These are phyloP conservation scores for Pseudophaeomoniella oleicola DNA, from an alignment of 2,329 filamentous ascomycete species.

Conservation along the genomic window DNA sequence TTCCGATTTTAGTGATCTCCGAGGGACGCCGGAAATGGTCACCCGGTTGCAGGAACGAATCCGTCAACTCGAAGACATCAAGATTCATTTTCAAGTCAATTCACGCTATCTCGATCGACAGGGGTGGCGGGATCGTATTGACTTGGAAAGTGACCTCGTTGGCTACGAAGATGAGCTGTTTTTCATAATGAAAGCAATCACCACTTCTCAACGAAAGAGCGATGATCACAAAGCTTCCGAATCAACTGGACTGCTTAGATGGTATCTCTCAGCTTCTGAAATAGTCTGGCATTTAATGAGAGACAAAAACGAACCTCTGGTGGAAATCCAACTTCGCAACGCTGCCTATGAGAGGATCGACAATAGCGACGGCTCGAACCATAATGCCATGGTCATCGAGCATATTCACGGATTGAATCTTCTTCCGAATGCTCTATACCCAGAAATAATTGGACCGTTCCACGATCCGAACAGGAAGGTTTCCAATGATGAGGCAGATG, in stretches of 20 bases:
- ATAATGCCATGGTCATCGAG: constrained; percentile 80
- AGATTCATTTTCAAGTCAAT: constrained; percentile 88
- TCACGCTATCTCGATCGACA: constrained; percentile 72
- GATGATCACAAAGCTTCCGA: constrained; percentile 55
- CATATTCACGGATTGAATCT: constrained; percentile 81
- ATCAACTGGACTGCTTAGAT: constrained; percentile 67
- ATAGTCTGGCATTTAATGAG: constrained; percentile 95
- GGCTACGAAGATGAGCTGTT: constrained; percentile 93
- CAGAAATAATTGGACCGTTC: constrained; percentile 89
- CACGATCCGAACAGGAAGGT: constrained; percentile 47
- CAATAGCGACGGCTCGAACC: constrained; percentile 91
- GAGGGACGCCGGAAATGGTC: constrained; percentile 87
- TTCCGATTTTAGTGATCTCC: constrained; percentile 93
- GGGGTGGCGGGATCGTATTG: constrained; percentile 79
- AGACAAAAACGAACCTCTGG: constrained; percentile 71
- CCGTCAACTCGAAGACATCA: constrained; percentile 87
- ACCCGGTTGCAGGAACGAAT: constrained; percentile 83
- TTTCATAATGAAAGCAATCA: constrained; percentile 99
- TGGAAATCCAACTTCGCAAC: constrained; percentile 84
- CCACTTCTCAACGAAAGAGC: constrained; percentile 78
- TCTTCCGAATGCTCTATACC: constrained; percentile 79
- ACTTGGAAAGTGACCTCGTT: constrained; percentile 78
- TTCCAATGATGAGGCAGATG: constrained; percentile 42
- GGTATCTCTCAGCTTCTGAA: constrained; percentile 87
- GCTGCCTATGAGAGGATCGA: constrained; percentile 91